A percentile compares a stretch with the other conserved stretches of the same genome.
phyloP scores from a whole-genome alignment of 495 filamentous ascomycete species.

The Friedmanniomyces simplex region DNA sequence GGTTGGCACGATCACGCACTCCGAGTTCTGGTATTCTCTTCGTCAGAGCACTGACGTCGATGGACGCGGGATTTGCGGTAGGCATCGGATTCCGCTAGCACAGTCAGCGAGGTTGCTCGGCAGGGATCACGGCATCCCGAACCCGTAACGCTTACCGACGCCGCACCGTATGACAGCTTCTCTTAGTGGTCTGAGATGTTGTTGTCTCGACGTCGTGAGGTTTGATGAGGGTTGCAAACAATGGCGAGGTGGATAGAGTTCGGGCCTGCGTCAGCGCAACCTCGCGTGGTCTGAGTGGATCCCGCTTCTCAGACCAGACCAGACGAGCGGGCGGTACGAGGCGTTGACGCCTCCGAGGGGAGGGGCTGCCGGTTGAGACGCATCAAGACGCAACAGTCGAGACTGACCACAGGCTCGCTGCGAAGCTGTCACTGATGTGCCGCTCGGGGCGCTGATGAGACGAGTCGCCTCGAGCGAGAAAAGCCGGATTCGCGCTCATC shows the following conservation, averaged over 20 bases:
- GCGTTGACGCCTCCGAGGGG: background rate
- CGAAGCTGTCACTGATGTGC: background rate
- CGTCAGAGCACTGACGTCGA: background rate
- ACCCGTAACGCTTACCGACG: background rate
- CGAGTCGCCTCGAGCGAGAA: too few relatives aligned
- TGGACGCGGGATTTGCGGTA: background rate
- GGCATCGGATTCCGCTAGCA: slow-evolving; percentile 10
- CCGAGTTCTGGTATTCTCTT: slow-evolving; percentile 1
- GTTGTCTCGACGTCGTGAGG: background rate
- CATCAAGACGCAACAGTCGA: background rate
- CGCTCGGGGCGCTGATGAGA: background rate
- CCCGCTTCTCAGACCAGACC: background rate
- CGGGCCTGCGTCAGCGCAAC: background rate
- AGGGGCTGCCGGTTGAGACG: too few relatives aligned
- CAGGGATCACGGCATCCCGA: background rate
- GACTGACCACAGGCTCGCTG: background rate
- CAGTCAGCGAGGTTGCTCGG: background rate
- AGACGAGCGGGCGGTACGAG: background rate
- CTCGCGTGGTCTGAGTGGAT: background rate
- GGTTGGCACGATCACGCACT: background rate
- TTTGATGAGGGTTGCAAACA: background rate
- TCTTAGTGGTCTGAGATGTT: background rate
- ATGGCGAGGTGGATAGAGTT: background rate
- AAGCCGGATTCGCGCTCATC: too few relatives aligned
- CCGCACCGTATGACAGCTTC: background rate